phyloP scores from a whole-genome alignment of 2,329 filamentous ascomycete genomes.

The Xylariaceae sp. region DNA sequence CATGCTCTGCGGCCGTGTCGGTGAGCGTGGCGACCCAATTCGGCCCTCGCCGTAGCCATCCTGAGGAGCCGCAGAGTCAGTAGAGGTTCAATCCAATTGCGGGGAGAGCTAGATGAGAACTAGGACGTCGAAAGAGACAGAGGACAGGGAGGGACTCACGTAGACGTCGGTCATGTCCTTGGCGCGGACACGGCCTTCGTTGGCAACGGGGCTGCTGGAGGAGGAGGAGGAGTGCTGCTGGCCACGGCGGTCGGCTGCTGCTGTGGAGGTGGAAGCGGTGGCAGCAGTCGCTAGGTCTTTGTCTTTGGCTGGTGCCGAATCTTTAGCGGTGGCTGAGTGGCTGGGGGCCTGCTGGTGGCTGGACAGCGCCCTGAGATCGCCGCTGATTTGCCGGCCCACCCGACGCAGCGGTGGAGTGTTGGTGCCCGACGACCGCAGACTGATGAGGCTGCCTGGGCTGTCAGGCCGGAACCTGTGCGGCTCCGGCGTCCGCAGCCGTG shows the following conservation, averaged over 20 bases:
- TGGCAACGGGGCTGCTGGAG: constrained; percentile 66
- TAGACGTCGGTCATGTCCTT: constrained; percentile 91
- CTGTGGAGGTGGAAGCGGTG: constrained; percentile 34
- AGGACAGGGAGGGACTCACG: constrained; percentile 59
- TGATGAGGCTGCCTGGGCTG: constrained; percentile 52
- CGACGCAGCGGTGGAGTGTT: constrained; percentile 68
- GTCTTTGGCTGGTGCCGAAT: constrained; percentile 36
- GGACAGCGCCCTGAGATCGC: constrained; percentile 66
- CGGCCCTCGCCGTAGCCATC: constrained; percentile 91
- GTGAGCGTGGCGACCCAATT: constrained; percentile 83
- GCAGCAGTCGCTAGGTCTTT: constrained; percentile 28
- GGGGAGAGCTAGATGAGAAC: background rate
- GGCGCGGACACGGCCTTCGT: constrained; percentile 80
- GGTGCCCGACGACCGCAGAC: constrained; percentile 45
- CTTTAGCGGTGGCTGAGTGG: constrained; percentile 16
- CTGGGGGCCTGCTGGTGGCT: constrained; percentile 50
- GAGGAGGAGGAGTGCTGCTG: constrained; percentile 17
- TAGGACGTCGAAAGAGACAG: background rate
- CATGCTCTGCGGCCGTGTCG: constrained; percentile 91
- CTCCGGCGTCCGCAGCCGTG: constrained; percentile 52
- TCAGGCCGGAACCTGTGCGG: constrained; percentile 58
- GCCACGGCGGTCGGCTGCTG: constrained; percentile 27
- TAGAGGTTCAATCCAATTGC: constrained; percentile 12
- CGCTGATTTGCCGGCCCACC: constrained; percentile 65
- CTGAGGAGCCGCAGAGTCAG: constrained; percentile 45